Evolutionary conservation across 768 basidiomycete species (phyloP).

Genomic region (Boletus coccyginus): DNA sequence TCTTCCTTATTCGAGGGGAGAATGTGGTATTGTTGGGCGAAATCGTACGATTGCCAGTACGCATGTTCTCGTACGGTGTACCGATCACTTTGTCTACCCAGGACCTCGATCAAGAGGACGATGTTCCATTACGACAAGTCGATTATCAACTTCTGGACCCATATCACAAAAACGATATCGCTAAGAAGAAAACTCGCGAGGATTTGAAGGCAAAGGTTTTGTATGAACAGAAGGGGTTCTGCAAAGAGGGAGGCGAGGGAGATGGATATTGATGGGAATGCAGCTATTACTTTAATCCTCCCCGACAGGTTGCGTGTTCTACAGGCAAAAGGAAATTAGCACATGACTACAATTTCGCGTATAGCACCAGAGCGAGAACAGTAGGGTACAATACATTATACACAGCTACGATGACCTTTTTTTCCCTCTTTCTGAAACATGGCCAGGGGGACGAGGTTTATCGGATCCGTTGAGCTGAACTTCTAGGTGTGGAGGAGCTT

Average conservation of each 20-base stretch:
- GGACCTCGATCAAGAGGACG: slow-evolving; percentile 94
- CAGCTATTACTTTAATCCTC: slow-evolving; percentile 10
- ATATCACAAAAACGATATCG: slow-evolving; percentile 71
- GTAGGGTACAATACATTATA: slow-evolving; percentile 23
- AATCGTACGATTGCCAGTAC: slow-evolving; percentile 61
- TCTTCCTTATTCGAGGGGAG: slow-evolving; percentile 95
- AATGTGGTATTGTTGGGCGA: slow-evolving; percentile 97
- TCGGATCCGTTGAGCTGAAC: slow-evolving; percentile 47
- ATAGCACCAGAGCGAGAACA: slow-evolving; percentile 18
- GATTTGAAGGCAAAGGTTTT: slow-evolving; percentile 80
- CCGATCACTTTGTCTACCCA: slow-evolving; percentile 30
- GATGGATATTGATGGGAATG: slow-evolving; percentile 71
- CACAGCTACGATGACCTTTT: slow-evolving; percentile 45
- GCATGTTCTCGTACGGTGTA: slow-evolving; percentile 1
- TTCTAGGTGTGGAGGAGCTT: slow-evolving; percentile 31
- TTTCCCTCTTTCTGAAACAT: slow-evolving; percentile 55
- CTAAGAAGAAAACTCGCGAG: slow-evolving; percentile 75
- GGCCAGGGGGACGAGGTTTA: slow-evolving; percentile 37
- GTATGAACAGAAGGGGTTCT: slow-evolving; percentile 84
- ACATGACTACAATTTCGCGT: slow-evolving; percentile 15
- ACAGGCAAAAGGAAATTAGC: slow-evolving; percentile 1
- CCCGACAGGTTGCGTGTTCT: neutral
- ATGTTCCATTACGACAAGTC: slow-evolving; percentile 72
- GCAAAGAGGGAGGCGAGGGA: slow-evolving; percentile 93
- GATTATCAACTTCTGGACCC: slow-evolving; percentile 68